Evolutionary conservation across 805 yeast genomes (phyloP), one percentile per base, ranked within the genome.

Genomic region (Kodamaea leandrae): DNA sequence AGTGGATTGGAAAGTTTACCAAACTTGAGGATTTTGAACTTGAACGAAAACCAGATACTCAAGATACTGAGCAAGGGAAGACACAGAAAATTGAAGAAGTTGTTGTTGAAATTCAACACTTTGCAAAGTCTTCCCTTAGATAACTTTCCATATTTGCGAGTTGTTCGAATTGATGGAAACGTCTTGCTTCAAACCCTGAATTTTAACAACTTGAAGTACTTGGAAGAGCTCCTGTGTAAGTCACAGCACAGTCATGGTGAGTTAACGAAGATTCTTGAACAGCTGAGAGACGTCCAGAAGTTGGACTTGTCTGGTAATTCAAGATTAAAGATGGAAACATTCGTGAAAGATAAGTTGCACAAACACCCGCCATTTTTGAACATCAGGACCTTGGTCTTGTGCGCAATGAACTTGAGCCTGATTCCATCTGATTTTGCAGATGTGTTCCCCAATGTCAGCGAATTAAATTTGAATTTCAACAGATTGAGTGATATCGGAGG

Each of bases 391-490:
- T 52, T 77, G 32, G 62, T 61, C n/a, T 46, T 77, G n/a, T 62
- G 77, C 0, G 79, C 81, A 0, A 67, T 71, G 63, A 65, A 66
- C 30, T 46, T 77, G n/a, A 54, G 54, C 3, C 27, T 41, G 1
- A 49, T 76, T 13, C 79, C 81, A 0, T 33, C 20, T 0, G 49
- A 57, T 7, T 68, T 77, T 41, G 51, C 61, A 5, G 41, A 50
- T 2, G 36, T 61, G 26, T 77, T 76, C 49, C 80, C 80, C 19
- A 63, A 75, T 43, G 59, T 77, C 30, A 44, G 64, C 15, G 74
- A 71, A 36, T 54, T 77, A 41, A 76, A 77, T 45, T 60, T 77
- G 39, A 76, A 74, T 44, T 77, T 77, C 58, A 77, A 77, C 52
- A 61, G 57, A 27, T 46, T 77, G 19, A 52, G 45, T 9, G 64